phyloP scores from a whole-genome alignment of 306 rosid species.

The Neltuma alba region DNA sequence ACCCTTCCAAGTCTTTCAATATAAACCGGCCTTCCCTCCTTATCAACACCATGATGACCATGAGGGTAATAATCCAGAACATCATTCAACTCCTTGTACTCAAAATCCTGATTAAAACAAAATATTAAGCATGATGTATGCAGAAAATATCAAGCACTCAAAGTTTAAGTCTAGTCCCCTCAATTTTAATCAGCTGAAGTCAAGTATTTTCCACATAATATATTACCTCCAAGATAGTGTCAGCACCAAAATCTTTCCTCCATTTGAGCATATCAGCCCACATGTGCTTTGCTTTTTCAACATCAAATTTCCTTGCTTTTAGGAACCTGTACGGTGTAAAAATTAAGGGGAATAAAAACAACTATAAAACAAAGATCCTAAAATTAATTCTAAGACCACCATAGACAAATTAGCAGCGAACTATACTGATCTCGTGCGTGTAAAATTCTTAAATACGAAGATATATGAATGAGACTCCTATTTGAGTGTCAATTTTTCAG shows the following conservation, averaged over 20 bases:
- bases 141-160: constrained; percentile 16
- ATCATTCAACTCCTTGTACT: constrained; percentile 74
- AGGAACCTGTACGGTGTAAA: constrained; percentile 62
- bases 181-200: background rate
- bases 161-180: constrained; percentile 6
- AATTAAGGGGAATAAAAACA: constrained; percentile 2
- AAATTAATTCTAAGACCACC: background rate
- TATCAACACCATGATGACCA: constrained; percentile 95
- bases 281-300: constrained; percentile 93
- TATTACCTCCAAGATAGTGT: constrained; percentile 78
- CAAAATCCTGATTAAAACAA: constrained; percentile 70
- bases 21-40: constrained; percentile 96
- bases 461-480: background rate
- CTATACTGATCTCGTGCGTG: background rate
- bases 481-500: background rate
- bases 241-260: constrained; percentile 86
- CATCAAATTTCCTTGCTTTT: constrained; percentile 93
- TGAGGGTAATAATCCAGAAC: constrained; percentile 85
- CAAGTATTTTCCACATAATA: constrained; percentile 4
- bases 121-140: constrained; percentile 22
- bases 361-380: background rate
- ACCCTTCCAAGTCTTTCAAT: constrained; percentile 96
- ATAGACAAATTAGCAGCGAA: background rate
- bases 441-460: background rate
- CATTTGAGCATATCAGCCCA: constrained; percentile 96